Evolutionary conservation across 176 grass and related monocot species (phyloP).

Genomic region (Bromus sterilis): DNA sequence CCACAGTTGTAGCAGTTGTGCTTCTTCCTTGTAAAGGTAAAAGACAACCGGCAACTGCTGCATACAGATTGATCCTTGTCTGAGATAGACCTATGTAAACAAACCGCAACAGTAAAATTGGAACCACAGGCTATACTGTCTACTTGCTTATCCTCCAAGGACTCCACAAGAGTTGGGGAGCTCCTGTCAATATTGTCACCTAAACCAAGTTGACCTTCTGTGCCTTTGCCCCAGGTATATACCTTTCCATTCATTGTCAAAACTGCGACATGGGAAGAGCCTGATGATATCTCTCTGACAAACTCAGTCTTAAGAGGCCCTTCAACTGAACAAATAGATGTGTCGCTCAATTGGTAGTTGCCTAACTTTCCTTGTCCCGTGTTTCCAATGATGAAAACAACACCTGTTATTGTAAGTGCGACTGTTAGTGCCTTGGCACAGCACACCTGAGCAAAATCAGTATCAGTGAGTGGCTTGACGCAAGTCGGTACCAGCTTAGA

Average conservation of each 20-base stretch:
- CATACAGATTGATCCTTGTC: slow-evolving; percentile 77
- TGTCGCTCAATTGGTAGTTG: slow-evolving; percentile 29
- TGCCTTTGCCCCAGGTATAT: slow-evolving; percentile 87
- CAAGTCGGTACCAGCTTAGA: slow-evolving; percentile 59
- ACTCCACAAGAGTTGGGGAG: slow-evolving; percentile 60
- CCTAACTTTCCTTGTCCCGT: slow-evolving; percentile 61
- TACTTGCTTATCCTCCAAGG: slow-evolving; percentile 63
- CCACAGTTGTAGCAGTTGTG: slow-evolving; percentile 94
- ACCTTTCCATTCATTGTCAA: slow-evolving; percentile 75
- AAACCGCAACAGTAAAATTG: slow-evolving; percentile 68
- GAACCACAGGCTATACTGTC: slow-evolving; percentile 71
- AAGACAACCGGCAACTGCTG: slow-evolving; percentile 56
- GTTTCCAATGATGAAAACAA: slow-evolving; percentile 81
- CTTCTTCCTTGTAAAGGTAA: slow-evolving; percentile 82
- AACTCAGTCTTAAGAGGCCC: slow-evolving; percentile 87
- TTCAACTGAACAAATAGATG: slow-evolving; percentile 67
- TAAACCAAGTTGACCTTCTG: slow-evolving; percentile 88
- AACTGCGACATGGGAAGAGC: slow-evolving; percentile 63
- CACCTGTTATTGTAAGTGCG: slow-evolving; percentile 63
- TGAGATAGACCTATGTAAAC: slow-evolving; percentile 65
- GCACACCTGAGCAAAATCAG: slow-evolving; percentile 83
- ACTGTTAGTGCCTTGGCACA: slow-evolving; percentile 64
- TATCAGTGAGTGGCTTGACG: slow-evolving; percentile 64
- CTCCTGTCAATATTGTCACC: slow-evolving; percentile 66
- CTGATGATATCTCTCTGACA: slow-evolving; percentile 76